Evolutionary conservation across 2,329 filamentous ascomycete genomes (phyloP).

Genomic region (Colletotrichum liriopes): DNA sequence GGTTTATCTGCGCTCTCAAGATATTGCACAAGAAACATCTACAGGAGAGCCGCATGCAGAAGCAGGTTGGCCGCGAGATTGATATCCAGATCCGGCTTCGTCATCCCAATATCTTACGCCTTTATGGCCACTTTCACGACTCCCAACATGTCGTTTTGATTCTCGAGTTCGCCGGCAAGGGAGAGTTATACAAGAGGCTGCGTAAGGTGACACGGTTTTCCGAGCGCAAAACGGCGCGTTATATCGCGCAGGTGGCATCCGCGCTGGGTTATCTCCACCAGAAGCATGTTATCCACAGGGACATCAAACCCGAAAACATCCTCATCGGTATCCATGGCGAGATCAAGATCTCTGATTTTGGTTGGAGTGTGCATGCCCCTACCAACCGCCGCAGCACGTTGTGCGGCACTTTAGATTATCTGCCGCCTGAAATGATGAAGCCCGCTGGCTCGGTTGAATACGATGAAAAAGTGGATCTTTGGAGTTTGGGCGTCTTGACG

Average conservation of each 20-base stretch:
- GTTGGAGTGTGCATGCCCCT: constrained; percentile 95
- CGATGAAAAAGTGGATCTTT: constrained; percentile 94
- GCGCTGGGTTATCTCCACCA: constrained; percentile 92
- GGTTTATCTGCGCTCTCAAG: constrained; percentile 89
- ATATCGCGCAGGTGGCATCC: constrained; percentile 91
- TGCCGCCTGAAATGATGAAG: constrained; percentile 94
- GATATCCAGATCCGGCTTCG: constrained; percentile 90
- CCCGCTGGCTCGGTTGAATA: constrained; percentile 86
- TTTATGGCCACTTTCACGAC: constrained; percentile 92
- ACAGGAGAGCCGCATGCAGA: constrained; percentile 83
- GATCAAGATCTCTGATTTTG: constrained; percentile 98
- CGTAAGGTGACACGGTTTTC: constrained; percentile 84
- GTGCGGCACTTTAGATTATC: constrained; percentile 96
- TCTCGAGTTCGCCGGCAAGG: constrained; percentile 88
- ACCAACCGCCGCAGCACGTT: constrained; percentile 94
- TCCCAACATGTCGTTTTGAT: constrained; percentile 89
- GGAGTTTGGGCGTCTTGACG: constrained; percentile 93
- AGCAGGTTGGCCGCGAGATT: constrained; percentile 88
- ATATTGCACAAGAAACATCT: constrained; percentile 88
- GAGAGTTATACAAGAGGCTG: constrained; percentile 89
- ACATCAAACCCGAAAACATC: constrained; percentile 98
- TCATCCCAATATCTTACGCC: constrained; percentile 86
- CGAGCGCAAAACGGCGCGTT: constrained; percentile 88
- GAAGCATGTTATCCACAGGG: constrained; percentile 63
- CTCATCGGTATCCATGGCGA: constrained; percentile 95